Percentiles rank a stretch among this genome's conserved stretches.
Conservation (phyloP, 1,284 basidiomycete species). For the Agroathelia rolfsii region DNA sequence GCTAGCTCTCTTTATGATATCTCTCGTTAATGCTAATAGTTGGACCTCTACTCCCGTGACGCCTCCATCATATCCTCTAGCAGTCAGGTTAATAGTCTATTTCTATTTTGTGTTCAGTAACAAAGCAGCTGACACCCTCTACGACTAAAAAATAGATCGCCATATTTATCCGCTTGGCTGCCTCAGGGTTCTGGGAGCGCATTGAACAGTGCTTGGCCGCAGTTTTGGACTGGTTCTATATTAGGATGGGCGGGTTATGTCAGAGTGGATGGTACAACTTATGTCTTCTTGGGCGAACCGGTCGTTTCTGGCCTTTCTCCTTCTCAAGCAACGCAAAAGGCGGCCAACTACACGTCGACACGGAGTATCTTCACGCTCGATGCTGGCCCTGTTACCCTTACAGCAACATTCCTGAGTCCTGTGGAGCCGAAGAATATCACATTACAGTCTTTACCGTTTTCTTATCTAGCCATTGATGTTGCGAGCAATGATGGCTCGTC, state of each 20-base stretch:
- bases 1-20: too few relatives aligned
- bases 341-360: constrained; percentile 51
- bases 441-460: constrained; percentile 51
- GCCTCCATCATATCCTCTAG: constrained; percentile 47
- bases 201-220: constrained; percentile 53
- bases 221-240: constrained; percentile 58
- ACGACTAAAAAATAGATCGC: too few relatives aligned
- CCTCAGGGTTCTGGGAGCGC: constrained; percentile 41
- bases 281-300: constrained; percentile 51
- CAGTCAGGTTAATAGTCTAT: too few relatives aligned
- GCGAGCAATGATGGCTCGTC: constrained; percentile 41
- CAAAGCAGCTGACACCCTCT: too few relatives aligned
- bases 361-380: constrained; percentile 51
- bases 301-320: constrained; percentile 32
- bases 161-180: constrained; percentile 60
- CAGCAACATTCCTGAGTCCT: constrained; percentile 54
- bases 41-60: constrained; percentile 52
- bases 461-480: constrained; percentile 49
- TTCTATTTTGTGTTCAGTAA: too few relatives aligned
- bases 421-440: constrained; percentile 56
- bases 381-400: constrained; percentile 57
- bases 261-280: constrained; percentile 48
- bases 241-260: constrained; percentile 62
- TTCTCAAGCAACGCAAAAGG: constrained; percentile 45
- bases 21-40: too few relatives aligned